Evolutionary conservation across 2,329 filamentous ascomycete species (phyloP).

Genomic region (Trichoderma harzianum): DNA sequence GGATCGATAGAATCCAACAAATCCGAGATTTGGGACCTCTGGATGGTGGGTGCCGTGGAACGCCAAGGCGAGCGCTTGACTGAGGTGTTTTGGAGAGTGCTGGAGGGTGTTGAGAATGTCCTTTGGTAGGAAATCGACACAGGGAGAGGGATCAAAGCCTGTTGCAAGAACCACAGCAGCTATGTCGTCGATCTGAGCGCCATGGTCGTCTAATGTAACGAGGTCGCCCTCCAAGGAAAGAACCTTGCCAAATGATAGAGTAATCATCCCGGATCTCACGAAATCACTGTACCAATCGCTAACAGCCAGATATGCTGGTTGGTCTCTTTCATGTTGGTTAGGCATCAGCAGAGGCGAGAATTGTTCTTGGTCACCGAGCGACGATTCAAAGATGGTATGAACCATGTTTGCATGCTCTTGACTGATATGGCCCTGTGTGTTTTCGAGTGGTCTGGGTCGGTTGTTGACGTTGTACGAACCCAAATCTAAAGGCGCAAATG

Average conservation of each 20-base stretch:
- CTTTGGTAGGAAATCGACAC: slow-evolving; percentile 61
- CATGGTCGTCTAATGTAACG: slow-evolving; percentile 31
- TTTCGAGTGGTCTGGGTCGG: slow-evolving; percentile 56
- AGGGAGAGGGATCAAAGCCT: slow-evolving; percentile 64
- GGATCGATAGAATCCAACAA: slow-evolving; percentile 80
- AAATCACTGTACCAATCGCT: slow-evolving; percentile 72
- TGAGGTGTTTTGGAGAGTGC: slow-evolving; percentile 51
- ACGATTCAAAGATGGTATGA: slow-evolving; percentile 49
- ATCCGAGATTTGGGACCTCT: slow-evolving; percentile 62
- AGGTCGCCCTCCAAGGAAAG: slow-evolving; percentile 34
- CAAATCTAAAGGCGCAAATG: slow-evolving; percentile 71
- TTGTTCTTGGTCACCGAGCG: slow-evolving; percentile 53
- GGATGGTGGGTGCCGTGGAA: slow-evolving; percentile 64
- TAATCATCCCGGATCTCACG: slow-evolving; percentile 62
- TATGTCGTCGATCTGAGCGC: slow-evolving; percentile 49
- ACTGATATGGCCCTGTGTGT: slow-evolving; percentile 63
- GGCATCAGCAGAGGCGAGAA: slow-evolving; percentile 45
- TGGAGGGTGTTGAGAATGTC: slow-evolving; percentile 55
- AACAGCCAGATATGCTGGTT: slow-evolving; percentile 65
- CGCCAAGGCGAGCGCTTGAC: slow-evolving; percentile 63
- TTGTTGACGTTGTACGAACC: slow-evolving; percentile 66
- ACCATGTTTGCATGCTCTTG: slow-evolving; percentile 52
- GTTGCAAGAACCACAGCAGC: slow-evolving; percentile 71
- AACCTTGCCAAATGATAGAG: slow-evolving; percentile 46
- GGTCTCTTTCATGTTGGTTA: slow-evolving; percentile 37